A percentile compares a stretch with the other conserved stretches of the same genome.
These are phyloP conservation scores for Kernera saxatilis DNA, from an alignment of 345 rosid species.

Conservation along the genomic window DNA sequence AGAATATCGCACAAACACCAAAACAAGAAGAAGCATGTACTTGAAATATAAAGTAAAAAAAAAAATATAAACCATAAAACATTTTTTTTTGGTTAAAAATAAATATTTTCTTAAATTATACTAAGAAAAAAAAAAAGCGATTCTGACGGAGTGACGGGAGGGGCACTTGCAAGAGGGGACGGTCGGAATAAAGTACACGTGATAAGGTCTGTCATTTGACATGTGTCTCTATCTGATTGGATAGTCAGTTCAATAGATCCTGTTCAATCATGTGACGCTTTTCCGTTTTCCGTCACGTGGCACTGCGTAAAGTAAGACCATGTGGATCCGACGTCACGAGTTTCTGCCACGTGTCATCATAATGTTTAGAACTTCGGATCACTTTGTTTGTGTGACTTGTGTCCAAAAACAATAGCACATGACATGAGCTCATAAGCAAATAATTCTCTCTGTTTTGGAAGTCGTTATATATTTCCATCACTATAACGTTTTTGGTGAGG, in stretches of 20 bases:
- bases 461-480: neutral
- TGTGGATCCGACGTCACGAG: slow-evolving; percentile 37
- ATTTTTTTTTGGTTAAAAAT: neutral
- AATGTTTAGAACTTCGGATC: neutral
- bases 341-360: slow-evolving; percentile 42
- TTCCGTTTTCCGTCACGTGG: slow-evolving; percentile 42
- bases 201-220: slow-evolving; percentile 8
- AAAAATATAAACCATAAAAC: too few species aligned
- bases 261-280: slow-evolving; percentile 32
- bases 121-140: neutral
- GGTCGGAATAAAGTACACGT: slow-evolving; percentile 31
- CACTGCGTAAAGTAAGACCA: slow-evolving; percentile 11
- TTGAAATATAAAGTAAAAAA: neutral
- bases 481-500: neutral
- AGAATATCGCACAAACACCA: neutral
- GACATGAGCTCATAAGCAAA: neutral
- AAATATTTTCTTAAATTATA: neutral
- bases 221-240: slow-evolving; percentile 4
- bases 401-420: slow-evolving; percentile 4
- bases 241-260: slow-evolving; percentile 18
- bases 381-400: slow-evolving; percentile 10
- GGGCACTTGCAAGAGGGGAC: slow-evolving; percentile 23
- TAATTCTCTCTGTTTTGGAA: neutral
- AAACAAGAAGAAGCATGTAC: neutral
- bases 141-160: slow-evolving; percentile 14